Base-by-base conservation (phyloP, 805 yeast species). In the Candida chauliodis region DNA sequence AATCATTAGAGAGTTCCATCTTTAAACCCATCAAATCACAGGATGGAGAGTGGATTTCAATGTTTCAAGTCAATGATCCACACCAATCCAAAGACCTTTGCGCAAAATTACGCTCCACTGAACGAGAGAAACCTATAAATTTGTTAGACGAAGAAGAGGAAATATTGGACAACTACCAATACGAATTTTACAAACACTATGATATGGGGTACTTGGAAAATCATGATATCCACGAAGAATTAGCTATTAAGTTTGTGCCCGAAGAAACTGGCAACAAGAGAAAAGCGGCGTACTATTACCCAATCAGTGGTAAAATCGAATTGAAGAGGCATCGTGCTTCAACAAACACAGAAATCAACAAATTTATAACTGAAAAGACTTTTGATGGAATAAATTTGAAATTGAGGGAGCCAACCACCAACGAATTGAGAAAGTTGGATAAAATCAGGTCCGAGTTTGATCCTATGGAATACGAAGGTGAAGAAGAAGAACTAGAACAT, bases 261-360 rank as follows among this genome's bases (percentile, higher is more conserved):
- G 77, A 71, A 32, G 54, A 46, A 18, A 44, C 32, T 20, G 18
- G 17, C 4, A 72, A 68, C 36, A 75, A 74, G 33, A 61, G 76
- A 22, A 63, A 68, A 18, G 69, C 76, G 7, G 95, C 88, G 3
- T 76, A 73, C 50, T 93, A 84, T 56, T 78, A 84, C 42, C 96
- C 97, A 7, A 66, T 91, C 13, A 67, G 75, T 10, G 88, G 90
- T 24, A 79, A 82, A 49, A 73, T 87, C 30, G 93, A 83, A 48
- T 76, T 93, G 55, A 88, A 85, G 66, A 83, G 91, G 56, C 80
- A 95, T 57, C 79, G 96, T 60, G 78, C 88, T 10, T 81, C 78
- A 26, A 70, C 78, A 33, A 74, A 68, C 47, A 51, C 63, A n/a
- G 72, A 69, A 38, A 63, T 78, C 46, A 75, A 74, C 46, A 74